Evolutionary conservation across 129 eudicot species (phyloP), one percentile per base, ranked within the genome.

Genomic region (Flaveria sonorensis): DNA sequence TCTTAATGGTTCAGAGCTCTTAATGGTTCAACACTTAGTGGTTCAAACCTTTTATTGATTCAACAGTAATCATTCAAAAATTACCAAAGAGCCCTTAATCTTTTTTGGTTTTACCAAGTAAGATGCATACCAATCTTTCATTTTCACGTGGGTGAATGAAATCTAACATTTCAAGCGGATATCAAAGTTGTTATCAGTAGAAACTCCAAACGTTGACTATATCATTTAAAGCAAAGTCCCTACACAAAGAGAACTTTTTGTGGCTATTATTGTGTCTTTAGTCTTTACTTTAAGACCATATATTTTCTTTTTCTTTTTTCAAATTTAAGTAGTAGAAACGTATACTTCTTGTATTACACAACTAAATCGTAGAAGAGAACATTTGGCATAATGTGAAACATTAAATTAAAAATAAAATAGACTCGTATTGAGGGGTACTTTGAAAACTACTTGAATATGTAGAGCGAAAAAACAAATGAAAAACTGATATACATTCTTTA

Each of bases 251-350:
- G 4, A 30, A 1, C 36, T 26, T 39, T 79, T 77, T 79, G 67
- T 79, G 83, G 83, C 68, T 79, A 39, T 0, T 63, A 72, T 53
- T 12, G 68, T 52, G 83, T 39, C 74, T 79, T 79, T 66, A 72
- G 68, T 72, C 64, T 57, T 47, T 72, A 79, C 48, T 73, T 79
- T 64, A 19, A 51, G 64, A 32, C 71, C 71, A 78, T 12, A 12
- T 48, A 48, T 16, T 6, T 18, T 16, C 0, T 13, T 23, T 24
- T 11, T 36, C 5, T 1, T 53, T 18, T n/a, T 7, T 7, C 20
- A 51, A 16, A n/a, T 3, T 9, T 57, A 57, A 20, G 3, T 57
- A 57, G 40, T 21, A 57, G 26, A 10, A 21, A 20, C 26, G 64
- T 21, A 57, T 21, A 10, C 32, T 20, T 57, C 15, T 57, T 57